Conservation (phyloP, 257 asterid genomes). For the Haberlea rhodopensis region DNA sequence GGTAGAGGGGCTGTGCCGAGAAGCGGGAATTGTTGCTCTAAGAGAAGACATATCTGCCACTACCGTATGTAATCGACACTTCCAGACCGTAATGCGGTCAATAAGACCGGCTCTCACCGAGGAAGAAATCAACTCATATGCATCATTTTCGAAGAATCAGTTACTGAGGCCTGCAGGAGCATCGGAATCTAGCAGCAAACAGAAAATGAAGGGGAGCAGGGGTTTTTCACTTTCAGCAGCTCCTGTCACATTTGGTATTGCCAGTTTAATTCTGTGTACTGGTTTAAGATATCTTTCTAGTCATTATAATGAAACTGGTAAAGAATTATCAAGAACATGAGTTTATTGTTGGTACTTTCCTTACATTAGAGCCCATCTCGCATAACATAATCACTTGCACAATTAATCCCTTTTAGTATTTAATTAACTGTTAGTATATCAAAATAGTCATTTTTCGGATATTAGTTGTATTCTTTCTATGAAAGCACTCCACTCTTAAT, state of each 20-base stretch:
- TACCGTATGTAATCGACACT: conserved; percentile 62
- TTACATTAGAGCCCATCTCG: no score
- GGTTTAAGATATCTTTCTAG: conserved; percentile 35
- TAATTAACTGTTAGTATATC: no score
- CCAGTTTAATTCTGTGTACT: conserved; percentile 30
- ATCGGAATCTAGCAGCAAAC: conserved; percentile 25
- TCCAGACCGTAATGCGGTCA: conserved; percentile 52
- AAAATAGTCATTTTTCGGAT: no score
- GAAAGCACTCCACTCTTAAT: no score
- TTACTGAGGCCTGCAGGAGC: conserved; percentile 17
- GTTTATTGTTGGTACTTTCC: no score
- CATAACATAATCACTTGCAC: no score
- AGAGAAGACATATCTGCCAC: conserved; percentile 81
- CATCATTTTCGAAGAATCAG: conserved; percentile 61
- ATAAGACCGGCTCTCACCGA: conserved; percentile 62
- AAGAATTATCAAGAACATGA: conserved; percentile 42
- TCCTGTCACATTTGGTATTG: conserved; percentile 34
- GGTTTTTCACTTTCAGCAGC: conserved; percentile 29
- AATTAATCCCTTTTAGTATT: no score
- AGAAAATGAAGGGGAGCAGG: conserved; percentile 25
- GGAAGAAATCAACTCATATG: conserved; percentile 58
- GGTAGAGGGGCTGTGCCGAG: conserved; percentile 76
- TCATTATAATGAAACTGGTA: conserved; percentile 15
- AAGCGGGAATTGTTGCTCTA: conserved; percentile 85
- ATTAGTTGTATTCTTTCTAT: no score